These are phyloP conservation scores for Hirschioporus abietinus DNA, from an alignment of 768 basidiomycete species.

Conservation along the genomic window DNA sequence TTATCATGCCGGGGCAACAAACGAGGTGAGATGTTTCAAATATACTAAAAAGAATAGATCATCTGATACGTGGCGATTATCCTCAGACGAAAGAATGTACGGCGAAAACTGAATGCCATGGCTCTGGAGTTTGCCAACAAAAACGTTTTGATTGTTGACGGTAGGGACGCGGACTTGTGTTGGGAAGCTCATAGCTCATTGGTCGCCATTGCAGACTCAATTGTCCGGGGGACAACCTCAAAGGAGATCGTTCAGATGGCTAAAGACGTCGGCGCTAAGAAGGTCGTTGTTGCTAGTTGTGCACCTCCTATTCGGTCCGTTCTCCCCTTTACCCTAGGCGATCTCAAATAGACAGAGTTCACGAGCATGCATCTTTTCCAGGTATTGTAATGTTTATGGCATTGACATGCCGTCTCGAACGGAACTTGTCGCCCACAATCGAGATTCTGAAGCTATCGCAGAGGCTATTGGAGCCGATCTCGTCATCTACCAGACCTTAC, in stretches of 20 bases:
- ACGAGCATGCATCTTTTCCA: constrained; percentile 20
- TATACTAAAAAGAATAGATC: constrained; percentile 53
- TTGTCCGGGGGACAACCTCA: constrained; percentile 96
- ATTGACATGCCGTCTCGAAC: constrained; percentile 98
- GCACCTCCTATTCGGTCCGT: constrained; percentile 89
- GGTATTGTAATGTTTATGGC: constrained; percentile 93
- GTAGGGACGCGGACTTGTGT: constrained; percentile 34
- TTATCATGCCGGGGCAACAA: constrained; percentile 99
- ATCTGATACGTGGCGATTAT: constrained; percentile 38
- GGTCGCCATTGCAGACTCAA: constrained; percentile 64
- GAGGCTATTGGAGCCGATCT: constrained; percentile 88
- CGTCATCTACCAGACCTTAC: constrained; percentile 90
- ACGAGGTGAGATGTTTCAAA: constrained; percentile 54
- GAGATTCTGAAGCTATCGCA: constrained; percentile 68
- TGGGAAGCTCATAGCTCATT: constrained; percentile 1
- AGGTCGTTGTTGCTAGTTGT: constrained; percentile 94
- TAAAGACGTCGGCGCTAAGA: constrained; percentile 95
- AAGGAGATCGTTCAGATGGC: constrained; percentile 99
- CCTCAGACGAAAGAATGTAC: constrained; percentile 82
- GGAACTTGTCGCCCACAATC: constrained; percentile 85
- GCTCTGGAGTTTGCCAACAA: constrained; percentile 91
- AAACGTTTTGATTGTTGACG: constrained; percentile 93
- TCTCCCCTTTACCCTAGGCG: neutral
- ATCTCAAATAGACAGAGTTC: neutral
- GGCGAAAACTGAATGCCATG: constrained; percentile 97